Evolutionary conservation across 2,329 filamentous ascomycete species (phyloP).

Genomic region (Stromatinia cepivora): DNA sequence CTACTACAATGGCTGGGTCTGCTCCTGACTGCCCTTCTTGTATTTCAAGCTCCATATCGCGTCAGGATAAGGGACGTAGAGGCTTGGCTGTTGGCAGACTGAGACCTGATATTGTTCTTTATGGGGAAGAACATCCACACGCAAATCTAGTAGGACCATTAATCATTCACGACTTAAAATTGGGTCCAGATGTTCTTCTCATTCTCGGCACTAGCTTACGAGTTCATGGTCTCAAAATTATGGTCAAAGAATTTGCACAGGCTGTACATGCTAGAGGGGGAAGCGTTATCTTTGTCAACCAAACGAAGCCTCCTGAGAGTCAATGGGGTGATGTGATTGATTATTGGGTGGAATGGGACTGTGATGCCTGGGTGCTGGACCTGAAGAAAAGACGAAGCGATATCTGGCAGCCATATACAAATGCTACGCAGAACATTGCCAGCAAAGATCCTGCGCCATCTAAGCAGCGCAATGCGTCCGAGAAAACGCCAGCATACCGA

Average conservation of each 20-base stretch:
- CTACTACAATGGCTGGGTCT: constrained; percentile 55
- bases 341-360: constrained; percentile 74
- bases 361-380: constrained; percentile 70
- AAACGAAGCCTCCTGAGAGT: constrained; percentile 70
- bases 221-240: constrained; percentile 69
- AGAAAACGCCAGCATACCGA: constrained; percentile 22
- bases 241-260: constrained; percentile 71
- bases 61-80: constrained; percentile 65
- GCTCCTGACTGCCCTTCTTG: constrained; percentile 70
- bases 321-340: constrained; percentile 73
- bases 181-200: constrained; percentile 65
- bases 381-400: constrained; percentile 44
- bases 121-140: constrained; percentile 71
- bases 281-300: constrained; percentile 72
- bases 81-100: constrained; percentile 67
- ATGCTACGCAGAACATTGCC: constrained; percentile 24
- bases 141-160: constrained; percentile 68
- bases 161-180: constrained; percentile 64
- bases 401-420: constrained; percentile 39
- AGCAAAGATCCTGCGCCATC: constrained; percentile 25
- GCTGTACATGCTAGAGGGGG: constrained; percentile 65
- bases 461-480: background rate
- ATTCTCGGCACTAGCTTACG: constrained; percentile 71
- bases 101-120: constrained; percentile 71
- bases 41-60: constrained; percentile 59